Evolutionary conservation across 108 stramenopile species (phyloP).

Genomic region (Bacterosira constricta): DNA sequence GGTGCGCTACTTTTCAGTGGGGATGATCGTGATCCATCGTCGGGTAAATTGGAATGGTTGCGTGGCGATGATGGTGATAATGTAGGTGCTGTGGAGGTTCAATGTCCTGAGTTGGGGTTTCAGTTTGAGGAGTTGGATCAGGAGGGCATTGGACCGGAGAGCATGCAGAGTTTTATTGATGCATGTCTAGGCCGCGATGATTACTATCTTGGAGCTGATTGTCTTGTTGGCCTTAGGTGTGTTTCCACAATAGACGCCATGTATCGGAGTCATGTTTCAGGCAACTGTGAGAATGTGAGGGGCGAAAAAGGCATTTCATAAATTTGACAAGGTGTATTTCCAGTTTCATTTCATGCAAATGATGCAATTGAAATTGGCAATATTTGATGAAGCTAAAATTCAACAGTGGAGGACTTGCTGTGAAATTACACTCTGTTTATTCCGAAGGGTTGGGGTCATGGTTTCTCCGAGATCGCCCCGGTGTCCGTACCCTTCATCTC

Average conservation of each 20-base stretch:
- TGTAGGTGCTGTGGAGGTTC: slow-evolving; percentile 39
- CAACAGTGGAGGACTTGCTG: too few species aligned
- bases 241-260: slow-evolving; percentile 72
- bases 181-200: slow-evolving; percentile 53
- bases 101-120: slow-evolving; percentile 54
- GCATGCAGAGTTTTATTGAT: slow-evolving; percentile 59
- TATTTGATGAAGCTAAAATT: too few species aligned
- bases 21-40: slow-evolving; percentile 56
- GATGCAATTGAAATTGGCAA: too few species aligned
- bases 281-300: slow-evolving; percentile 26
- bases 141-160: slow-evolving; percentile 63
- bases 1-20: slow-evolving; percentile 50
- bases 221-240: slow-evolving; percentile 53
- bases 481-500: too few species aligned
- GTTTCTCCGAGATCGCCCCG: too few species aligned
- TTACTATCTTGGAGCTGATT: slow-evolving; percentile 55
- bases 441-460: too few species aligned
- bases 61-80: slow-evolving; percentile 28
- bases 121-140: slow-evolving; percentile 68
- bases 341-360: too few species aligned
- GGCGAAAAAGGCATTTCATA: neutral
- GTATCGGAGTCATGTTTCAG: slow-evolving; percentile 61
- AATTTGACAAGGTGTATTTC: too few species aligned
- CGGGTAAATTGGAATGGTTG: slow-evolving; percentile 62
- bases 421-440: too few species aligned